Evolutionary conservation across 2,329 filamentous ascomycete genomes (phyloP).

Genomic region (Teratosphaeria gauchensis): DNA sequence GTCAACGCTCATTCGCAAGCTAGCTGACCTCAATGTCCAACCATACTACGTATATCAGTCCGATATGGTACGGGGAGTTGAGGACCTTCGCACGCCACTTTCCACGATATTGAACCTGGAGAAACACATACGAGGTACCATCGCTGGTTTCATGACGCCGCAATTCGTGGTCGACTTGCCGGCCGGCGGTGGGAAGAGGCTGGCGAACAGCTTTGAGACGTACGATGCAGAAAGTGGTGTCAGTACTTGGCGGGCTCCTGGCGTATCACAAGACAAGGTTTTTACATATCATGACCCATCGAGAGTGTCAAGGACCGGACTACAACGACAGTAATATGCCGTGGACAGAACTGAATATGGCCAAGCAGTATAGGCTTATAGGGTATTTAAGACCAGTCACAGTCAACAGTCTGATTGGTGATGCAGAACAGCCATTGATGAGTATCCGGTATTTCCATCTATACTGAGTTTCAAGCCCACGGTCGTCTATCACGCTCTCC

Average conservation of each 20-base stretch:
- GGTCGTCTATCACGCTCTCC: no score
- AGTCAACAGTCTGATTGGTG: background rate
- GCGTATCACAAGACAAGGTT: slow-evolving; percentile 36
- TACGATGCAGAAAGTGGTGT: slow-evolving; percentile 47
- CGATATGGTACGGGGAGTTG: slow-evolving; percentile 51
- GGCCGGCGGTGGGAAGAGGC: slow-evolving; percentile 53
- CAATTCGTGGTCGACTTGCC: slow-evolving; percentile 56
- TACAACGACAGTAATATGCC: background rate
- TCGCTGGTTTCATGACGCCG: slow-evolving; percentile 55
- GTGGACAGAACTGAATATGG: background rate
- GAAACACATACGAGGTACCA: slow-evolving; percentile 47
- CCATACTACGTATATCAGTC: slow-evolving; percentile 60
- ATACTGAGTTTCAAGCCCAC: no score
- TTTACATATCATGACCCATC: slow-evolving; percentile 49
- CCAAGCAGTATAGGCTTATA: background rate
- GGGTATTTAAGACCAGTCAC: background rate
- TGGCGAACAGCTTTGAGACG: slow-evolving; percentile 43
- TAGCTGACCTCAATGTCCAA: slow-evolving; percentile 48
- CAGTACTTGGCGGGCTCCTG: slow-evolving; percentile 48
- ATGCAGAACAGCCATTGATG: background rate
- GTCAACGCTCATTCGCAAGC: slow-evolving; percentile 41
- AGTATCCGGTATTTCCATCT: background rate
- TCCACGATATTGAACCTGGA: slow-evolving; percentile 50
- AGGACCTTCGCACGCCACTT: slow-evolving; percentile 54
- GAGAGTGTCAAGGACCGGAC: background rate